Conservation (phyloP, 257 asterid genomes). For the Ligustrum vulgare region DNA sequence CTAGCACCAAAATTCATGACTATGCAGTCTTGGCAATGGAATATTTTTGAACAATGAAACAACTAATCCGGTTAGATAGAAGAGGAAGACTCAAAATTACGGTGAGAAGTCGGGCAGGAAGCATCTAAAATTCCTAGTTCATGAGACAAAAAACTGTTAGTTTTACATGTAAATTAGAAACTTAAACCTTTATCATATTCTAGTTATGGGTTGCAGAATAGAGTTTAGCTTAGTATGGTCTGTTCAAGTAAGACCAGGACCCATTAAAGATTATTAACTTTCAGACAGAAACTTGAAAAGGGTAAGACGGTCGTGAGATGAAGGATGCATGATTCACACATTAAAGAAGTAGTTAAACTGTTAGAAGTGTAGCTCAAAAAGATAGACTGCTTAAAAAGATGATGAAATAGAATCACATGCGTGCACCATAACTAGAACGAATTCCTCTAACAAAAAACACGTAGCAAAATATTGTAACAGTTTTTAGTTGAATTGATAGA, state of each 20-base stretch:
- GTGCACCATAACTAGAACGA: background rate
- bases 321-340: background rate
- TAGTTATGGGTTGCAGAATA: too few species aligned
- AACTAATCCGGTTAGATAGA: too few species aligned
- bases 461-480: background rate
- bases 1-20: too few species aligned
- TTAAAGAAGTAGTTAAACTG: slow-evolving; percentile 10
- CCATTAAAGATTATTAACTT: background rate
- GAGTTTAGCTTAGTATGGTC: background rate
- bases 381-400: background rate
- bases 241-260: background rate
- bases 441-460: background rate
- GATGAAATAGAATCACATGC: background rate
- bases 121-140: too few species aligned
- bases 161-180: too few species aligned
- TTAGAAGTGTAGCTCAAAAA: background rate
- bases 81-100: too few species aligned
- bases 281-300: background rate
- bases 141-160: too few species aligned
- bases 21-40: background rate
- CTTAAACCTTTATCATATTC: too few species aligned
- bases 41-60: too few species aligned
- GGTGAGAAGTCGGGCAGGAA: too few species aligned
- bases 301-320: background rate
- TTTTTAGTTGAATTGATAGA: background rate